A percentile compares a stretch with the other conserved stretches of the same genome.
Evolutionary conservation across 129 eudicot genomes (phyloP).

Genomic region (Flaveria bidentis): DNA sequence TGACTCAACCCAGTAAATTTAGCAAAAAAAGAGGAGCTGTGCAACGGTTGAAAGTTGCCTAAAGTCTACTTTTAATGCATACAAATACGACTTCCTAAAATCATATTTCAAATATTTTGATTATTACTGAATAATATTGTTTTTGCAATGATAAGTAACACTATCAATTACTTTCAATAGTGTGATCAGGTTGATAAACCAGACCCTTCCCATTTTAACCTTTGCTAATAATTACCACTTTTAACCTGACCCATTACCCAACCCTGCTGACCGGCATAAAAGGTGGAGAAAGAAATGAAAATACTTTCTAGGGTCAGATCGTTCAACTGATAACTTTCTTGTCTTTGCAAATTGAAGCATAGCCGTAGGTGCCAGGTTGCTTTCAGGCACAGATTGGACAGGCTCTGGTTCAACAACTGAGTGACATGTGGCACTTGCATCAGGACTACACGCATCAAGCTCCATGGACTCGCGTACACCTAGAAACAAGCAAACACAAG

Average conservation of each 20-base stretch:
- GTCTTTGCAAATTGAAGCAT: conserved; percentile 86
- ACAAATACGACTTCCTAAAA: neutral
- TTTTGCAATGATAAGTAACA: conserved; percentile 1
- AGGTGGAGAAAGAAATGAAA: neutral
- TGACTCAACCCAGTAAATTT: neutral
- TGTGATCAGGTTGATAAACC: neutral
- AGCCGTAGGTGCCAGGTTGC: conserved; percentile 59
- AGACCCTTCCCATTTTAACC: neutral
- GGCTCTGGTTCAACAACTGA: conserved; percentile 70
- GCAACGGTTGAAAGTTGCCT: neutral
- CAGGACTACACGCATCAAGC: conserved; percentile 61
- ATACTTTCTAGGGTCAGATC: conserved; percentile 80
- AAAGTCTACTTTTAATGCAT: conserved; percentile 12
- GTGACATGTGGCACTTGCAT: conserved; percentile 58
- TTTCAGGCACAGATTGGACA: conserved; percentile 62
- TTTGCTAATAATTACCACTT: neutral
- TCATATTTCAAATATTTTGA: neutral
- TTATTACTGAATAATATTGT: neutral
- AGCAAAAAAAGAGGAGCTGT: neutral
- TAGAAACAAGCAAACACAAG: conserved; percentile 22
- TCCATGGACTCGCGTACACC: conserved; percentile 55
- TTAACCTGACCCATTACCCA: neutral
- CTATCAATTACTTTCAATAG: neutral
- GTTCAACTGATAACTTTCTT: conserved; percentile 78
- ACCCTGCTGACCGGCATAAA: neutral